Conservation (phyloP, 345 rosid species). For the Conringia planisiliqua region DNA sequence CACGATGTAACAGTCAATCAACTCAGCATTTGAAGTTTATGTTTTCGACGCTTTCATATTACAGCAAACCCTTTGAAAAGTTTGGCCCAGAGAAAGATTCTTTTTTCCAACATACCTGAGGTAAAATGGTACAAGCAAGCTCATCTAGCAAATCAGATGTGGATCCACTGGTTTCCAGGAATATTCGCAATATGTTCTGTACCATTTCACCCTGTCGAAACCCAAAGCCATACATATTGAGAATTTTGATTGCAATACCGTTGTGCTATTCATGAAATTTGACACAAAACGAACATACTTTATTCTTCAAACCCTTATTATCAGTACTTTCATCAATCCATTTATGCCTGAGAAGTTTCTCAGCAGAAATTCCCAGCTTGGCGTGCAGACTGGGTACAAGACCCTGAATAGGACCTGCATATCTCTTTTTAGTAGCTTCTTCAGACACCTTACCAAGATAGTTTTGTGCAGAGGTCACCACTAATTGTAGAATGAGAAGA, state of each 20-base stretch:
- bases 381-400: constrained; percentile 38
- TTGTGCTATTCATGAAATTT: constrained; percentile 4
- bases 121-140: constrained; percentile 65
- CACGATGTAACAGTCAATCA: background rate
- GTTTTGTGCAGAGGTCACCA: constrained; percentile 43
- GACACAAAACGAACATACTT: constrained; percentile 42
- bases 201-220: constrained; percentile 64
- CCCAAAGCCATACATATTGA: constrained; percentile 19
- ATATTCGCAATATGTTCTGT: constrained; percentile 61
- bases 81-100: background rate
- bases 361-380: constrained; percentile 63
- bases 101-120: constrained; percentile 46
- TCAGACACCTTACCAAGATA: constrained; percentile 37
- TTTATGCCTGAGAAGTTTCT: constrained; percentile 54
- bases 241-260: background rate
- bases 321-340: constrained; percentile 57
- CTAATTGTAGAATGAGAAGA: constrained; percentile 61
- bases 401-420: constrained; percentile 27
- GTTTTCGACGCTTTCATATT: background rate
- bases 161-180: constrained; percentile 59
- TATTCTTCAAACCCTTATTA: constrained; percentile 69
- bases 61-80: background rate
- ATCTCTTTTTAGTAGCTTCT: constrained; percentile 32
- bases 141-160: constrained; percentile 62
- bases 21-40: background rate